These are phyloP conservation scores for Barnettozyma sp. DNA, from an alignment of 805 yeast genomes.

Conservation along the genomic window DNA sequence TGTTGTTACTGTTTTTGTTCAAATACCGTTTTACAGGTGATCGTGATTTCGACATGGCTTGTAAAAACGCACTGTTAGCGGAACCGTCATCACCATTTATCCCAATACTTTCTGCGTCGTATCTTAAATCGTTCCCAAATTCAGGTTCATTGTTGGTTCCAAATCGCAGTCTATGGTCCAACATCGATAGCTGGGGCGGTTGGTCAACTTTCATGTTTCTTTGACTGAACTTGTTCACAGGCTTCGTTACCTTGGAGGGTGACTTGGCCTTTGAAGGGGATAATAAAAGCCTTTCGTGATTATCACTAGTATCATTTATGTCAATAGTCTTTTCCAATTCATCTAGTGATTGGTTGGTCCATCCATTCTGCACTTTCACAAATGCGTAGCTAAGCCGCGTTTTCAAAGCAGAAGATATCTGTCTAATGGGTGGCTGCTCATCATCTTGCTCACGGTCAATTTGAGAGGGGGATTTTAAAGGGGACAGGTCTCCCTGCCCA, in stretches of 20 bases:
- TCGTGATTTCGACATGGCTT: constrained; percentile 29
- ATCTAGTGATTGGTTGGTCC: constrained; percentile 25
- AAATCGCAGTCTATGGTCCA: constrained; percentile 10
- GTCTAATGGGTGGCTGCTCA: constrained; percentile 32
- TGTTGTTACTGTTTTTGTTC: constrained; percentile 9
- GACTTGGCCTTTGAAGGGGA: constrained; percentile 4
- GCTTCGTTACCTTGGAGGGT: constrained; percentile 8
- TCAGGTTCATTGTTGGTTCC: constrained; percentile 1
- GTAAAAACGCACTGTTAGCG: constrained; percentile 34
- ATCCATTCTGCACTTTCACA: constrained; percentile 31
- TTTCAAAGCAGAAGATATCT: constrained; percentile 33
- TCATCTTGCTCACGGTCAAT: constrained; percentile 18
- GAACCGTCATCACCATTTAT: constrained; percentile 24
- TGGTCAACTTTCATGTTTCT: constrained; percentile 6
- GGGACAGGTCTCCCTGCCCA: constrained; percentile 12
- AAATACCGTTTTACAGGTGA: constrained; percentile 24
- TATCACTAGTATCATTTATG: constrained; percentile 5
- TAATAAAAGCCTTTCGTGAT: neutral
- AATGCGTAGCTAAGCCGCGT: constrained; percentile 36
- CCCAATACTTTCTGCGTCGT: constrained; percentile 4
- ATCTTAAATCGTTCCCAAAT: neutral
- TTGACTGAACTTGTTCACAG: constrained; percentile 5
- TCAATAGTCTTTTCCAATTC: constrained; percentile 22
- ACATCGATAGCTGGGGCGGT: constrained; percentile 2
- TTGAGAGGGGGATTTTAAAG: constrained; percentile 24